Evolutionary conservation across 2,329 filamentous ascomycete species (phyloP), one percentile per base, ranked within the genome.

Genomic region (Aspergillus novoparasiticus): DNA sequence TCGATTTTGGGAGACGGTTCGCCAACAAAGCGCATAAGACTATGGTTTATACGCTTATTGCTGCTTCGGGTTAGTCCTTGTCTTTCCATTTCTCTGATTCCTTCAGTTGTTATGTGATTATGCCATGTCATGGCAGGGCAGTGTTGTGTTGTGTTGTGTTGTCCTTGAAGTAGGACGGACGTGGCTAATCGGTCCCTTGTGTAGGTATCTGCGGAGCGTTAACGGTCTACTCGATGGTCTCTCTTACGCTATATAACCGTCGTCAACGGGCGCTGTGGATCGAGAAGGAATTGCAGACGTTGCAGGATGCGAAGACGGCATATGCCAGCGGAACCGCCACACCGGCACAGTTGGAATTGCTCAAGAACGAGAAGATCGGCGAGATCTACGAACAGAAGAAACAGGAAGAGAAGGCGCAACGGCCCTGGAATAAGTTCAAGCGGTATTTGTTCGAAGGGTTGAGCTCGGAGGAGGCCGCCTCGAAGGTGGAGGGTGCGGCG

Each of bases 191-290:
- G 46, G 26, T 58, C n/a, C 36, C 30, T 8, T 54, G 12, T 59
- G n/a, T 63, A 85, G 88, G 87, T 63, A 79, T 89, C 65, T 83
- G 84, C 58, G 86, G 83, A 69, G 84, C 85, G 48, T 83, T 90
- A 51, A 87, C 87, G 43, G 82, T 86, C 45, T 89, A 89, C 74
- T 87, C 88, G 11, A 83, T 89, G 67, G 83, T 86, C 64, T 88
- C 89, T 71, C 86, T 91, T 81, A 82, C 90, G 62, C 77, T 89
- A 64, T 88, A 90, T 79, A 91, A 90, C 75, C 85, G 89, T 60
- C 82, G 85, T 63, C 88, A 89, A 79, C 82, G 85, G 61, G 82
- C 82, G 43, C 85, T 89, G 66, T 91, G 84, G 81, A 83, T 88
- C 66, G 83, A 88, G 71, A 75, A 73, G 55, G 79, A 82, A 69